Percentiles rank a stretch among this genome's conserved stretches.
phyloP scores from a whole-genome alignment of 257 asterid species.

The Scutellaria baicalensis region DNA sequence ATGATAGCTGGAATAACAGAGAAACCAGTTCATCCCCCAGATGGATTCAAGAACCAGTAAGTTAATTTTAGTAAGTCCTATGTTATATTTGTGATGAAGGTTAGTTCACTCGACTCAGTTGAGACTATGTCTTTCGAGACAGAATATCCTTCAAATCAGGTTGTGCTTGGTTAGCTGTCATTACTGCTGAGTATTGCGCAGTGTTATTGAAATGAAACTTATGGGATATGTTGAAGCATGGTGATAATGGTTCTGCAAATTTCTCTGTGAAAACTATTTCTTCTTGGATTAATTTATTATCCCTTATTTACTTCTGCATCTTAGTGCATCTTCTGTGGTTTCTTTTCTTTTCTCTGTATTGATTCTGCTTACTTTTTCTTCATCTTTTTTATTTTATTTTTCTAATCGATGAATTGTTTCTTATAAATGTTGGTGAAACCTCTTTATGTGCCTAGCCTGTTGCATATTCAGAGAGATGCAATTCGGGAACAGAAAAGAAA shows the following conservation, averaged over 20 bases:
- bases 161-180: not conserved
- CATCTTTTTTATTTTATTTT: not conserved
- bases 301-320: constrained; percentile 1
- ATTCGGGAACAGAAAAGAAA: constrained; percentile 30
- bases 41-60: constrained; percentile 49
- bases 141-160: not conserved
- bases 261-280: not conserved
- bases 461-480: constrained; percentile 35
- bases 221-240: constrained; percentile 10
- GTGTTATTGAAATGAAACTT: not conserved
- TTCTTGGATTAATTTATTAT: not conserved
- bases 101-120: not conserved
- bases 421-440: not conserved
- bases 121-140: not conserved
- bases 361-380: not conserved
- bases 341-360: not conserved
- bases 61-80: constrained; percentile 13
- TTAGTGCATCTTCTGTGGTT: not conserved
- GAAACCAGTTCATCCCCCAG: constrained; percentile 27
- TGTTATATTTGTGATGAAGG: not conserved
- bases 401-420: not conserved
- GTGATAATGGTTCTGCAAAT: not conserved
- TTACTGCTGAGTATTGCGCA: not conserved
- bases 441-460: constrained; percentile 31
- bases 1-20: constrained; percentile 16